Percentiles rank a stretch among this genome's conserved stretches.
Evolutionary conservation across 2,329 filamentous ascomycete species (phyloP).

Genomic region (Aspergillus oerlinghausenensis): DNA sequence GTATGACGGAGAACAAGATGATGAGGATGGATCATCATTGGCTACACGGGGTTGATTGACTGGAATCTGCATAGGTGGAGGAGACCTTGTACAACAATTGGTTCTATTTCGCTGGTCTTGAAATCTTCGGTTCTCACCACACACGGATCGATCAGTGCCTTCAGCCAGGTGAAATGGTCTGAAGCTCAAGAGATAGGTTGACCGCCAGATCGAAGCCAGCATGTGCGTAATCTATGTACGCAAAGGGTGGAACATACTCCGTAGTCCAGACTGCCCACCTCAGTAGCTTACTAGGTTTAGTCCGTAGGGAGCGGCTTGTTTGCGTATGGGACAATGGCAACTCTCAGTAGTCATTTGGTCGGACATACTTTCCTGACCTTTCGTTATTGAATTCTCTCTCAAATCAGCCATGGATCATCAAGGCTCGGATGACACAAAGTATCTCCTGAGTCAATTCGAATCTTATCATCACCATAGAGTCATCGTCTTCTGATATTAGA

Average conservation of each 20-base stretch:
- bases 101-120: neutral
- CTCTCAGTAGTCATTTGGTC: neutral
- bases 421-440: neutral
- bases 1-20: neutral
- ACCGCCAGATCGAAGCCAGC: conserved; percentile 4
- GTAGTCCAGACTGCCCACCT: neutral
- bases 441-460: neutral
- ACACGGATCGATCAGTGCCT: neutral
- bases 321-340: neutral
- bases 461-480: neutral
- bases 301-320: neutral
- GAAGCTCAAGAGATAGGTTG: neutral
- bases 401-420: neutral
- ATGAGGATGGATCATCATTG: neutral
- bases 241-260: neutral
- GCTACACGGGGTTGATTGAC: neutral
- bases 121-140: neutral
- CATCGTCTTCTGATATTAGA: neutral
- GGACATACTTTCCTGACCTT: conserved; percentile 1
- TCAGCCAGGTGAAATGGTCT: neutral
- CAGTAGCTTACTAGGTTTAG: neutral
- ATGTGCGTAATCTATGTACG: neutral
- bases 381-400: neutral
- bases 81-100: neutral
- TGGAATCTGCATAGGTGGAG: neutral